phyloP scores from a whole-genome alignment of 2,329 filamentous ascomycete genomes.

The Trichoderma oligosporum region DNA sequence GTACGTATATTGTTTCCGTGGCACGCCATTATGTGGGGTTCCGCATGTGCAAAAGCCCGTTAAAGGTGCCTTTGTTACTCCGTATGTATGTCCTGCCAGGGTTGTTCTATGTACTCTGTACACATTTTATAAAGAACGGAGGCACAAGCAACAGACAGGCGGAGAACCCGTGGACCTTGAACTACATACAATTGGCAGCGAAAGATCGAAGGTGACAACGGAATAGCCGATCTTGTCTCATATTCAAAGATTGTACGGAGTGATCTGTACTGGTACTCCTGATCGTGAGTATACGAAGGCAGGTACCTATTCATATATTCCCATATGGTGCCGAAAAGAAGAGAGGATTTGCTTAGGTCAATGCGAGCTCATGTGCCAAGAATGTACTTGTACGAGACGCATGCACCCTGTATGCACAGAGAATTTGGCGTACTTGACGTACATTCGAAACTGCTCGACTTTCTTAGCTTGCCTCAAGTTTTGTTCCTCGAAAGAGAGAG shows the following conservation, averaged over 20 bases:
- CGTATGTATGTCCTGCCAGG: background rate
- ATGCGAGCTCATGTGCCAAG: background rate
- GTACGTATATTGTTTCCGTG: too few relatives aligned
- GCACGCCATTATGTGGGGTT: constrained; percentile 17
- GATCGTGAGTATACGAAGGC: background rate
- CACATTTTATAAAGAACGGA: background rate
- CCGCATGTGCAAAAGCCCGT: constrained; percentile 7
- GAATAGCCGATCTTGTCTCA: constrained; percentile 10
- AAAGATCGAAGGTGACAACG: background rate
- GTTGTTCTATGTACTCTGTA: background rate
- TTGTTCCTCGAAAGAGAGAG: background rate
- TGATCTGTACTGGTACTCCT: background rate
- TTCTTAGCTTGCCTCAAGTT: background rate
- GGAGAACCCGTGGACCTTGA: constrained; percentile 3
- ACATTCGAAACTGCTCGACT: background rate
- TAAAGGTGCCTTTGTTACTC: background rate
- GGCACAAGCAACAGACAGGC: constrained; percentile 11
- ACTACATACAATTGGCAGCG: background rate
- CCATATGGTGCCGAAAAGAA: too few relatives aligned
- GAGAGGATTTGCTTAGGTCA: background rate
- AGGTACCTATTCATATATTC: too few relatives aligned
- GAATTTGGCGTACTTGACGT: background rate
- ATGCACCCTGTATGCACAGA: background rate
- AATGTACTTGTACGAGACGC: background rate
- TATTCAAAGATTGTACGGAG: too few relatives aligned